Evolutionary conservation across 2,329 filamentous ascomycete species (phyloP), one percentile per base, ranked within the genome.

Genomic region (Colletotrichum viniferum): DNA sequence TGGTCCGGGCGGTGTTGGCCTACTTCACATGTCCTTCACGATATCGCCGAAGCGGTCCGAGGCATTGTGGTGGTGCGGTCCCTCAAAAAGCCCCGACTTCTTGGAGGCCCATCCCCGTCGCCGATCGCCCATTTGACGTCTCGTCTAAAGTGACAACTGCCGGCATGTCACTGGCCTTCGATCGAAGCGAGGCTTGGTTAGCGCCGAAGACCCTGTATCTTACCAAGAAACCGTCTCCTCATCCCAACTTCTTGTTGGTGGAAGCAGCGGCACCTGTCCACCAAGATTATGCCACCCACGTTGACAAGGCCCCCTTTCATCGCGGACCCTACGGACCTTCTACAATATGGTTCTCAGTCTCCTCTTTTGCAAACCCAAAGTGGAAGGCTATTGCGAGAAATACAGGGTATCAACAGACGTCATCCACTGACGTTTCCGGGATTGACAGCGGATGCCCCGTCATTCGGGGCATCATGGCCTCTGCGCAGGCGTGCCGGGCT

Each of bases 111-210:
- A 62, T 69, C 67, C 67, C 36, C 36, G 67, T 62, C 36, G 56
- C 13, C 56, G 67, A 69, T 69, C 56, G 67, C 26, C 67, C 36
- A 52, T 69, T 62, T 26, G 56, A 69, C 67, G 67, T 69, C 67
- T 69, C 56, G 67, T 69, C 67, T 48, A 69, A 69, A 62, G 67
- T 60, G 60, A 26, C 48, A 24, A 60, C 48, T 43, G 32, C 26
- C 67, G 16, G 21, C 34, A 24, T 36, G n/a, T 69, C 55, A 69
- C 55, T 26, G 52, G 13, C 21, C n/a, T 16, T 48, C 16, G 24
- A 58, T 32, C 21, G 32, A 18, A 56, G 55, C 24, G 8, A 30
- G 34, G 34, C 32, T 32, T 55, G 21, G 12, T 24, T 7, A 52
- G 26, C 34, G 4, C 34, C 4, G 36, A 62, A 26, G 66, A 61